Evolutionary conservation across 129 eudicot species (phyloP), one percentile per base, ranked within the genome.

Genomic region (Flaveria bidentis): DNA sequence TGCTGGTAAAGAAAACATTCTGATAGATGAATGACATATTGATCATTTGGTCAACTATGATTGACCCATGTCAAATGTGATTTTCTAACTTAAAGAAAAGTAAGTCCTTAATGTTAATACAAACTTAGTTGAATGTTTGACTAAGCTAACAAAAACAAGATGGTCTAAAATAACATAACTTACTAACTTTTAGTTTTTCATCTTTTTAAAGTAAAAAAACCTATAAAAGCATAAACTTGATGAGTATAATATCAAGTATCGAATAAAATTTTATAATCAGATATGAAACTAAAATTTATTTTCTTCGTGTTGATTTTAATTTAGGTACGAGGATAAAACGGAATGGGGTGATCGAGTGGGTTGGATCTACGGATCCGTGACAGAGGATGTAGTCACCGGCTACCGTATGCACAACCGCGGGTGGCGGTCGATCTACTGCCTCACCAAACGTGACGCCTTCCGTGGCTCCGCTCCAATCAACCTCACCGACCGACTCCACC

Each of bases 1-100:
- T 93, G 97, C 60, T 90, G 97, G 97, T 93, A 75, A 74, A 56
- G 62, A 56, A 55, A n/a, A 53, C 60, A n/a, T 17, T 53, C 60
- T 53, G 60, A 49, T 49, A 49, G n/a, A 4, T 49, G n/a, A 49
- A 49, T 14, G n/a, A 49, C 14, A 14, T 49, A 49, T 49, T 49
- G 53, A 16, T 49, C 53, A 49, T 49, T 49, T 49, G 53, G 53
- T 49, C 53, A 49, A 14, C 53, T 17, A 49, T n/a, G 23, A 6
- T 53, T 53, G 60, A 53, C 60, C 23, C 60, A 53, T 5, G 25
- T 53, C 47, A 33, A 55, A 58, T 71, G 18, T 45, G 70, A 44
- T 62, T 73, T 56, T 57, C 77, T 30, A 17, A 53, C 47, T 36
- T 39, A 7, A 14, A 33, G 26, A 45, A 44, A 69, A 46, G n/a